Evolutionary conservation across 257 asterid species (phyloP).

Genomic region (Fraxinus excelsior): DNA sequence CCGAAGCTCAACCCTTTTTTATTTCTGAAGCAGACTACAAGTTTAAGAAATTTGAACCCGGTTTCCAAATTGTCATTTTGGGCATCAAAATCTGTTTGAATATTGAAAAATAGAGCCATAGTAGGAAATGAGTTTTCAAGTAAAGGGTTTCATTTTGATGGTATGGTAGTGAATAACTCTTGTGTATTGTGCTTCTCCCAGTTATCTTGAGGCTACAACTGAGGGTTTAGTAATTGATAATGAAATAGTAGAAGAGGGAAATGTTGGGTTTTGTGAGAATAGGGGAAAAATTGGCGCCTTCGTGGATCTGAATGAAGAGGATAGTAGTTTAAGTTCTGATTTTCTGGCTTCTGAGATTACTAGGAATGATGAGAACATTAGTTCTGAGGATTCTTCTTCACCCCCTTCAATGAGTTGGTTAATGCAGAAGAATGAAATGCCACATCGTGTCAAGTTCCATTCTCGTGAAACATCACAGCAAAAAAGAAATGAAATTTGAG

Average conservation of each 20-base stretch:
- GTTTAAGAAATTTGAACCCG: conserved; percentile 33
- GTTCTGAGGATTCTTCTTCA: conserved; percentile 52
- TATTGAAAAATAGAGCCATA: conserved; percentile 37
- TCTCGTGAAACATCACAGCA: too few relatives aligned
- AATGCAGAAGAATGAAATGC: conserved; percentile 31
- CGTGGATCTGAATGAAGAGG: conserved; percentile 31
- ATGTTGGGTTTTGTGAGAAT: conserved; percentile 15
- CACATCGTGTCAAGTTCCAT: conserved; percentile 28
- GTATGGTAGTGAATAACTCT: conserved; percentile 56
- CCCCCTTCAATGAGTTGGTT: conserved; percentile 48
- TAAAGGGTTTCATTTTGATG: conserved; percentile 48
- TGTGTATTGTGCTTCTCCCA: conserved; percentile 49
- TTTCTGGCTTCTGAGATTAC: conserved; percentile 55
- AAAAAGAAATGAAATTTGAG: too few relatives aligned
- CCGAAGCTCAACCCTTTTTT: conserved; percentile 29
- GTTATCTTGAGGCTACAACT: conserved; percentile 40
- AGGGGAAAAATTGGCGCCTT: conserved; percentile 17
- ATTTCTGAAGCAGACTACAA: conserved; percentile 22
- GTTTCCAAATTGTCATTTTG: conserved; percentile 40
- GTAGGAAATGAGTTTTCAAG: conserved; percentile 33
- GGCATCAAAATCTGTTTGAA: conserved; percentile 52
- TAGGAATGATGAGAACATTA: conserved; percentile 46
- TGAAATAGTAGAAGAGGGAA: conserved; percentile 20
- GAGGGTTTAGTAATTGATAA: conserved; percentile 30
- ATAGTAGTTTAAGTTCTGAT: conserved; percentile 46